These are phyloP conservation scores for Aureobasidium pullulans DNA, from an alignment of 2,329 filamentous ascomycete genomes.

Conservation along the genomic window DNA sequence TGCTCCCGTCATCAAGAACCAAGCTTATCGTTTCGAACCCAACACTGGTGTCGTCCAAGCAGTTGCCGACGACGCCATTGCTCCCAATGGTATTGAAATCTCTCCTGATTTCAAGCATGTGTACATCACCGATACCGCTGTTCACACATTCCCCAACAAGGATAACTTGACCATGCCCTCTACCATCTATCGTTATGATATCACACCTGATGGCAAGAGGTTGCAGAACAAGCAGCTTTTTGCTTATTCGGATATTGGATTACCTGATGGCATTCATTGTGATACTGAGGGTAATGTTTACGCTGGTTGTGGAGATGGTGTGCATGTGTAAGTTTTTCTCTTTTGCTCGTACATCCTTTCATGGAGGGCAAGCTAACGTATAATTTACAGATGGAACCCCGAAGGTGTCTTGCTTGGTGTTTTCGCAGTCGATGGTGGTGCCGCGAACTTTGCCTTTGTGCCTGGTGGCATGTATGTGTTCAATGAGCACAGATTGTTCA, in stretches of 20 bases:
- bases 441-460: slow-evolving; percentile 29
- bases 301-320: slow-evolving; percentile 15
- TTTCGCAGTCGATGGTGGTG: slow-evolving; percentile 39
- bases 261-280: slow-evolving; percentile 17
- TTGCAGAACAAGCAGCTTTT: slow-evolving; percentile 20
- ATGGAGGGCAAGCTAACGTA: background rate
- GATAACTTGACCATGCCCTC: slow-evolving; percentile 33
- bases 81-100: slow-evolving; percentile 41
- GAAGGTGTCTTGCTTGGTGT: slow-evolving; percentile 33
- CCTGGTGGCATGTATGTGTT: slow-evolving; percentile 27
- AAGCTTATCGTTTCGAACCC: slow-evolving; percentile 38
- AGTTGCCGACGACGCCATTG: slow-evolving; percentile 35
- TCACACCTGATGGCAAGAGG: slow-evolving; percentile 28
- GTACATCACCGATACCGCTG: slow-evolving; percentile 39
- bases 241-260: slow-evolving; percentile 13
- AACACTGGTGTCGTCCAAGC: slow-evolving; percentile 34
- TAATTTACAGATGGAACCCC: slow-evolving; percentile 10
- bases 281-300: slow-evolving; percentile 17
- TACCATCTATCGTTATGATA: slow-evolving; percentile 37
- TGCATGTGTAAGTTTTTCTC: slow-evolving; percentile 13
- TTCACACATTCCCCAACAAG: slow-evolving; percentile 3
- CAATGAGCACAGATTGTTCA: slow-evolving; percentile 27
- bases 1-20: slow-evolving; percentile 25
- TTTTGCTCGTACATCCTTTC: background rate
- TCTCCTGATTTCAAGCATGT: slow-evolving; percentile 36